Percentiles rank a stretch among this genome's conserved stretches.
phyloP scores from a whole-genome alignment of 768 basidiomycete species.

The Hebeloma cylindrosporum region DNA sequence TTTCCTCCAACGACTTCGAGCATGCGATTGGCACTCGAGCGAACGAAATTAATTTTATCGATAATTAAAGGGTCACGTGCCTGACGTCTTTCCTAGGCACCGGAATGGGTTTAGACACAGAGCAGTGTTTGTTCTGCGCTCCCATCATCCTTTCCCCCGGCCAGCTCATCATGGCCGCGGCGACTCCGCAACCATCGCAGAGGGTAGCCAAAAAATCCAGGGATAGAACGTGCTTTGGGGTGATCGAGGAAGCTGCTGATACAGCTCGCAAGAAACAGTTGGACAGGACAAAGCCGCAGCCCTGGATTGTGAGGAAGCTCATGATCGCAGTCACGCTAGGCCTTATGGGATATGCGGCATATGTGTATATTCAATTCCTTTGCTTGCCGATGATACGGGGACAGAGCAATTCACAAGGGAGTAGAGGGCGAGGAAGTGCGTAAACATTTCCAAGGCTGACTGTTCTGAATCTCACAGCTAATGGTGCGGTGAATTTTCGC shows the following conservation, averaged over 20 bases:
- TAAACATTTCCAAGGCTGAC: conserved; percentile 22
- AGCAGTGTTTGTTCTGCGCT: too few species aligned
- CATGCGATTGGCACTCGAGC: too few species aligned
- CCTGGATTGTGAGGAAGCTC: conserved; percentile 75
- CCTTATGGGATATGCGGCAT: conserved; percentile 65
- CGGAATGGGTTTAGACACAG: too few species aligned
- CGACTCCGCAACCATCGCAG: too few species aligned
- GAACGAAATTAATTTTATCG: too few species aligned
- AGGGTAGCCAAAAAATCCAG: too few species aligned
- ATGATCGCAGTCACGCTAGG: conserved; percentile 58
- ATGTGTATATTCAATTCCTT: conserved; percentile 77
- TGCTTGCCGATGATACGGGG: conserved; percentile 69
- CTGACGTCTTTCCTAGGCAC: too few species aligned
- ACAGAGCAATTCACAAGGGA: conserved; percentile 42
- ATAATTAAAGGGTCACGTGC: too few species aligned
- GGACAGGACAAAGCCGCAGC: conserved; percentile 50
- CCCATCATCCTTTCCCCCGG: too few species aligned
- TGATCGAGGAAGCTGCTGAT: conserved; percentile 49
- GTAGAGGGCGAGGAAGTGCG: conserved; percentile 66
- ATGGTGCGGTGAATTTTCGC: conserved; percentile 10
- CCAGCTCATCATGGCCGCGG: too few species aligned
- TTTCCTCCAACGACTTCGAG: too few species aligned
- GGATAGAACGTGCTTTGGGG: conserved; percentile 45
- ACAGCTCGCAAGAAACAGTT: conserved; percentile 41
- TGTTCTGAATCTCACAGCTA: not conserved